Percentiles rank a stretch among this genome's conserved stretches.
phyloP scores from a whole-genome alignment of 2,329 filamentous ascomycete genomes.

The Colletotrichum liriopes region DNA sequence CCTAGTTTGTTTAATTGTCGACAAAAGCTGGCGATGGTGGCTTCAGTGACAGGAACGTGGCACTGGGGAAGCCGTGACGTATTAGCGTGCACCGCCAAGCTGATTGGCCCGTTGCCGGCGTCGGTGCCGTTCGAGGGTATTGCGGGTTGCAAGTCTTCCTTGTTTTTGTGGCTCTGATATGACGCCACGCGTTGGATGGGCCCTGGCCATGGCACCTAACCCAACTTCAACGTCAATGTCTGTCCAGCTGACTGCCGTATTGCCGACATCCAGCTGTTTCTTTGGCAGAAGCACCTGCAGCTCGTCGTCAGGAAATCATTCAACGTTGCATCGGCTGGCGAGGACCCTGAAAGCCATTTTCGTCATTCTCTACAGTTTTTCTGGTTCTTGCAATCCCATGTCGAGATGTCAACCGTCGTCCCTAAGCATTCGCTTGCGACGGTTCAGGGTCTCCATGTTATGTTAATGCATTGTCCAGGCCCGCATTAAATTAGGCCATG shows the following conservation, averaged over 20 bases:
- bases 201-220: slow-evolving; percentile 16
- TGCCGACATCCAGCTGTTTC: slow-evolving; percentile 24
- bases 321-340: slow-evolving; percentile 12
- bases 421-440: background rate
- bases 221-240: slow-evolving; percentile 37
- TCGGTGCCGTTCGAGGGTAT: slow-evolving; percentile 37
- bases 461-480: slow-evolving; percentile 20
- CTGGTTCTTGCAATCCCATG: slow-evolving; percentile 13
- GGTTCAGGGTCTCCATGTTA: slow-evolving; percentile 8
- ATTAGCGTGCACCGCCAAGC: slow-evolving; percentile 24
- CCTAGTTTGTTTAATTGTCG: slow-evolving; percentile 14
- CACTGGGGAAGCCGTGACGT: slow-evolving; percentile 26
- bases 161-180: slow-evolving; percentile 41
- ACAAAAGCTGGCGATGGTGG: slow-evolving; percentile 29
- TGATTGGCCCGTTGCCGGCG: slow-evolving; percentile 31
- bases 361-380: slow-evolving; percentile 25
- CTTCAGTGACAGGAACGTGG: slow-evolving; percentile 27
- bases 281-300: slow-evolving; percentile 16
- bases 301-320: slow-evolving; percentile 17
- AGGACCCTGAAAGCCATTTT: slow-evolving; percentile 16
- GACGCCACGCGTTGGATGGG: slow-evolving; percentile 38
- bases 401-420: slow-evolving; percentile 10
- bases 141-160: slow-evolving; percentile 37
- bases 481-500: slow-evolving; percentile 22
- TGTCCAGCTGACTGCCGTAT: slow-evolving; percentile 28